Percentiles rank a stretch among this genome's conserved stretches.
phyloP scores from a whole-genome alignment of 768 basidiomycete genomes.

The Tulasnella sp. region DNA sequence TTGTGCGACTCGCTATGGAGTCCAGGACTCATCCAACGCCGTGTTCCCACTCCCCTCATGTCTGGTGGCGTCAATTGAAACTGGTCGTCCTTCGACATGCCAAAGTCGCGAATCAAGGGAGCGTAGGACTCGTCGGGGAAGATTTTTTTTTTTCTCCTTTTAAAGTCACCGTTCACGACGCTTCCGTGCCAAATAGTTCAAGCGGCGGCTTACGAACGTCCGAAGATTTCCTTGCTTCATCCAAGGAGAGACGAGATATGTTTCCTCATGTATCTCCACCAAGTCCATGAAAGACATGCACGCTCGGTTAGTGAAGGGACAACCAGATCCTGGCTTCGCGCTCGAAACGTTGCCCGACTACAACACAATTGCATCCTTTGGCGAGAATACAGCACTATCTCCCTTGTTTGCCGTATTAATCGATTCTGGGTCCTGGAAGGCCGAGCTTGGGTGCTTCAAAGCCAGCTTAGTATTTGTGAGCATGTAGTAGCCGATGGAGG shows the following conservation, averaged over 20 bases:
- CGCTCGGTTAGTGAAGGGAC: neutral
- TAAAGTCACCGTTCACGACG: neutral
- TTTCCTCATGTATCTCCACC: neutral
- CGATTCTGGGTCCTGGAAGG: too few species aligned
- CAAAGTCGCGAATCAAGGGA: neutral
- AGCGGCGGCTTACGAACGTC: neutral
- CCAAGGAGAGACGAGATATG: constrained; percentile 2
- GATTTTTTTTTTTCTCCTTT: neutral
- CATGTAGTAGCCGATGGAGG: too few species aligned
- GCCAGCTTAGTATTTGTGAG: too few species aligned
- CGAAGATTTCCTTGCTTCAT: neutral
- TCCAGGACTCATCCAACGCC: neutral
- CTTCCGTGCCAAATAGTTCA: neutral
- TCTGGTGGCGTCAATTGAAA: neutral
- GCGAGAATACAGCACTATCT: too few species aligned
- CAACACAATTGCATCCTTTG: neutral
- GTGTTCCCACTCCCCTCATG: neutral
- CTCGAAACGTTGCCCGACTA: neutral
- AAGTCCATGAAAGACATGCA: neutral
- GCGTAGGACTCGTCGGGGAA: neutral
- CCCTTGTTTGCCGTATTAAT: too few species aligned
- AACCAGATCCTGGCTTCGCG: neutral
- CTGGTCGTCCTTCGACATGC: neutral
- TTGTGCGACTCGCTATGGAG: neutral
- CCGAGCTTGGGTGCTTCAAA: too few species aligned